These are phyloP conservation scores for Fraxinus cuspidata DNA, from an alignment of 257 asterid genomes.

Conservation along the genomic window DNA sequence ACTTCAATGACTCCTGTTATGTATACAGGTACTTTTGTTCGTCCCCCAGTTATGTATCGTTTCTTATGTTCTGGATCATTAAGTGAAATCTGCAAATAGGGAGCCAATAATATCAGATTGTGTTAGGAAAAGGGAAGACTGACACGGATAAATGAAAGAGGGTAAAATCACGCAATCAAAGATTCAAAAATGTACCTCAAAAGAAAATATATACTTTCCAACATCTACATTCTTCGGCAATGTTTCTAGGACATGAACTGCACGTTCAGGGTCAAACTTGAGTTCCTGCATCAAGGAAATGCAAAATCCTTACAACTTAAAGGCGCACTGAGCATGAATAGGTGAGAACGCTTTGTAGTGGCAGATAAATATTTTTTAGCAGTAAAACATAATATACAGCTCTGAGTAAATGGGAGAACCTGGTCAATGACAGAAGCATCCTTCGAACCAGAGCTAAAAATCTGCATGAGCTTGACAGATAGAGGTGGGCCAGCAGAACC, in stretches of 20 bases:
- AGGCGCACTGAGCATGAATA: slow-evolving; percentile 14
- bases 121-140: slow-evolving; percentile 15
- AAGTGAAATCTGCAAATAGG: slow-evolving; percentile 57
- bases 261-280: slow-evolving; percentile 59
- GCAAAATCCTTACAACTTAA: slow-evolving; percentile 19
- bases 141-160: slow-evolving; percentile 8
- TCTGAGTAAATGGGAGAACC: slow-evolving; percentile 48
- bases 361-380: neutral
- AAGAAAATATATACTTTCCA: slow-evolving; percentile 69
- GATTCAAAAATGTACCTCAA: slow-evolving; percentile 66
- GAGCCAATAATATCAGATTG: slow-evolving; percentile 21
- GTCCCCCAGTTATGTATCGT: slow-evolving; percentile 80
- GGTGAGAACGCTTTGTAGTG: neutral
- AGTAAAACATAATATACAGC: slow-evolving; percentile 20
- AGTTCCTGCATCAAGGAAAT: slow-evolving; percentile 63
- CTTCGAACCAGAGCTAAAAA: slow-evolving; percentile 70
- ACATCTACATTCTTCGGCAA: slow-evolving; percentile 65
- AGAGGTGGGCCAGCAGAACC: slow-evolving; percentile 81
- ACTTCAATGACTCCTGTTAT: slow-evolving; percentile 67
- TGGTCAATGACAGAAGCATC: slow-evolving; percentile 81
- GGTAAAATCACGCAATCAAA: slow-evolving; percentile 18
- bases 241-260: slow-evolving; percentile 64
- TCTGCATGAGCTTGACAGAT: slow-evolving; percentile 84
- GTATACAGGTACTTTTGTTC: slow-evolving; percentile 69
- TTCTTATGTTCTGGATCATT: slow-evolving; percentile 74